A percentile compares a stretch with the other conserved stretches of the same genome.
Evolutionary conservation across 805 yeast species (phyloP).

Genomic region (Yamadazyma olivae): DNA sequence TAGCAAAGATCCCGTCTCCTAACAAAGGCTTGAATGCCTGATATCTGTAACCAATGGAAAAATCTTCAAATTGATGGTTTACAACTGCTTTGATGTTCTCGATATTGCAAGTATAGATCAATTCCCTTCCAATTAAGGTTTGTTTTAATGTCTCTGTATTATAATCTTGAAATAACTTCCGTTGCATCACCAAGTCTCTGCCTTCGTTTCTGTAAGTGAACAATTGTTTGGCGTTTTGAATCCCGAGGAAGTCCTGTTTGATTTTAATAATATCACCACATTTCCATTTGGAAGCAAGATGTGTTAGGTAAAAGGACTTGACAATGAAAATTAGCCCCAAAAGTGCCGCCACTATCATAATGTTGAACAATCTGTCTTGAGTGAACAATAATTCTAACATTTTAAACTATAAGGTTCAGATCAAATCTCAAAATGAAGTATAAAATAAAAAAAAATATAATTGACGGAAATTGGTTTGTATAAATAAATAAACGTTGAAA

Average conservation of each 20-base stretch:
- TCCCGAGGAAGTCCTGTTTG: conserved; percentile 11
- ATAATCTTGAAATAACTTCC: conserved; percentile 5
- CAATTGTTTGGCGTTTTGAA: conserved; percentile 7
- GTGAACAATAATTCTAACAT: no score
- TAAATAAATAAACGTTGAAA: no score
- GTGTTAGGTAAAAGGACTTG: conserved; percentile 1
- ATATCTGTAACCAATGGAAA: conserved; percentile 30
- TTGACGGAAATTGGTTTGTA: no score
- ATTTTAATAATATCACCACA: conserved; percentile 6
- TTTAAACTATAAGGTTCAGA: no score
- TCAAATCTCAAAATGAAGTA: no score
- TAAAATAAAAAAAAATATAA: no score
- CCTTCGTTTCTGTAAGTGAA: conserved; percentile 10
- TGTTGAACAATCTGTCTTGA: no score
- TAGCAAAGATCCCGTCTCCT: conserved; percentile 39
- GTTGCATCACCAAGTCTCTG: conserved; percentile 9
- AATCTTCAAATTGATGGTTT: conserved; percentile 34
- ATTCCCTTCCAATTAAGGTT: conserved; percentile 15
- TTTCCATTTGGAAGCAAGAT: conserved; percentile 5
- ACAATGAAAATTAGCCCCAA: neutral
- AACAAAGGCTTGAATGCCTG: conserved; percentile 27
- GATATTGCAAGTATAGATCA: conserved; percentile 30
- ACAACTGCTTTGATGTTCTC: conserved; percentile 35
- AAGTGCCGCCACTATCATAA: neutral
- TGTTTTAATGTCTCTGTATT: conserved; percentile 16